Evolutionary conservation across 768 basidiomycete genomes (phyloP).

Genomic region (Kwoniella dejecticola): DNA sequence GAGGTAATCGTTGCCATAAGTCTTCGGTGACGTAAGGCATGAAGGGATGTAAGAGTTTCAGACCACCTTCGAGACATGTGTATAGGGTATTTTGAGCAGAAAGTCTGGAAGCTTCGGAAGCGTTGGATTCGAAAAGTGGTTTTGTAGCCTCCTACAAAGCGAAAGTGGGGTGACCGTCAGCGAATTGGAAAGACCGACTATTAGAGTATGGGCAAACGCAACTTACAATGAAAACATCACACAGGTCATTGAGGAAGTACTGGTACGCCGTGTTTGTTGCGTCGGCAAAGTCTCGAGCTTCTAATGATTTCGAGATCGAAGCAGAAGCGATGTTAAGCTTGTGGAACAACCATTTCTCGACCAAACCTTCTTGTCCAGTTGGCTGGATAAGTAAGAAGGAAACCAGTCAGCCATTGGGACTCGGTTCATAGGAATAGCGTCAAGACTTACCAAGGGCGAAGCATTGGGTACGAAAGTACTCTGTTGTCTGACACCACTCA

Average conservation of each 20-base stretch:
- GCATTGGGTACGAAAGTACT: constrained; percentile 73
- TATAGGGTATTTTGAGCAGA: constrained; percentile 96
- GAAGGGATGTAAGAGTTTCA: constrained; percentile 90
- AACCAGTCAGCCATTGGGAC: constrained; percentile 5
- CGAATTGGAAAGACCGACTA: not conserved
- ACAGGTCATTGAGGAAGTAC: constrained; percentile 99
- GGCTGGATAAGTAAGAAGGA: constrained; percentile 60
- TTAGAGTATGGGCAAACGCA: not conserved
- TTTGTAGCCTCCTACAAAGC: constrained; percentile 91
- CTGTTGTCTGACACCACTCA: constrained; percentile 47
- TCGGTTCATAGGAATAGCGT: not conserved
- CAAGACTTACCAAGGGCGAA: constrained; percentile 64
- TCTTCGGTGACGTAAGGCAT: constrained; percentile 99
- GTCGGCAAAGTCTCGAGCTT: constrained; percentile 86
- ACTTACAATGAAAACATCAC: constrained; percentile 94
- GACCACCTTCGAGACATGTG: constrained; percentile 86
- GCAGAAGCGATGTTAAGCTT: constrained; percentile 80
- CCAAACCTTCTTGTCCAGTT: constrained; percentile 84
- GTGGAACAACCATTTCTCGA: constrained; percentile 93
- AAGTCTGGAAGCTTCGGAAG: constrained; percentile 62
- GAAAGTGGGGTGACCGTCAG: not conserved
- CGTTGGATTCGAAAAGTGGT: constrained; percentile 84
- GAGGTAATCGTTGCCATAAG: constrained; percentile 92
- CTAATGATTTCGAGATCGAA: constrained; percentile 73
- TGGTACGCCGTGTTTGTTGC: constrained; percentile 83